Conservation (phyloP, 2,329 filamentous ascomycete genomes). For the Fusarium metavorans region DNA sequence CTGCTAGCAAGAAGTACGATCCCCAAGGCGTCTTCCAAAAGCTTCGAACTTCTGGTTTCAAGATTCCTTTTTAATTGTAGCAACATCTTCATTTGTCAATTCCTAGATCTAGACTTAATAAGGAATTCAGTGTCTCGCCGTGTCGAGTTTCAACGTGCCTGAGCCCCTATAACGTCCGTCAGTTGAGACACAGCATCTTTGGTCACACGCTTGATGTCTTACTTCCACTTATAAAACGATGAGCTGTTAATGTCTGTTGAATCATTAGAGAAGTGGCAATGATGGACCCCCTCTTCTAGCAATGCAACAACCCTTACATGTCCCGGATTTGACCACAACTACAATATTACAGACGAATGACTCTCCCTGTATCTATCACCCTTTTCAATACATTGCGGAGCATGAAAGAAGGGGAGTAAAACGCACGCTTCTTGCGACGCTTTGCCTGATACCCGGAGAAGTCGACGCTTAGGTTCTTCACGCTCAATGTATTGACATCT, state of each 20-base stretch:
- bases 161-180: background rate
- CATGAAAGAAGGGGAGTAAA: background rate
- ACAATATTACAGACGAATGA: background rate
- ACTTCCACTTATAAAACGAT: background rate
- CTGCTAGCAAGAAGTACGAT: conserved; percentile 53
- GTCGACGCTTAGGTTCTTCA: background rate
- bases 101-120: background rate
- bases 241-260: background rate
- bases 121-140: background rate
- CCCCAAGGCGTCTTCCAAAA: conserved; percentile 54
- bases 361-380: background rate
- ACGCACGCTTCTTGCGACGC: background rate
- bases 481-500: background rate
- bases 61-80: conserved; percentile 40
- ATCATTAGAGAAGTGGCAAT: background rate
- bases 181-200: background rate
- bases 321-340: background rate
- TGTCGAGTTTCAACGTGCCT: background rate
- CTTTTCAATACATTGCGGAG: background rate
- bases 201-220: background rate
- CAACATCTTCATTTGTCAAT: background rate
- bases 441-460: background rate
- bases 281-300: background rate
- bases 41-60: conserved; percentile 48
- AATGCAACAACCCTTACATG: background rate